A percentile compares a stretch with the other conserved stretches of the same genome.
Conservation (phyloP, 83 land plant genomes). For the Picea engelmannii region DNA sequence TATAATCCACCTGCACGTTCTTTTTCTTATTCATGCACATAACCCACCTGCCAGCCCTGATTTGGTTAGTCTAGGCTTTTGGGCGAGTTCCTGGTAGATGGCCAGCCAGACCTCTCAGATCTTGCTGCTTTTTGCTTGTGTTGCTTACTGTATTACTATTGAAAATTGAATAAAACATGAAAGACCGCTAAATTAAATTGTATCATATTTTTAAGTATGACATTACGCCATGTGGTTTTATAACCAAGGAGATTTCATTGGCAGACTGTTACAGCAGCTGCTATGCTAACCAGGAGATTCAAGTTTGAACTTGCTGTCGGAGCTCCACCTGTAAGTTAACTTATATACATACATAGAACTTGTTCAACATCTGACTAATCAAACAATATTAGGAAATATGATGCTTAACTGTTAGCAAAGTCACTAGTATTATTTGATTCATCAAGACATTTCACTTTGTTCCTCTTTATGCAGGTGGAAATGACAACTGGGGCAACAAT, state of each 20-base stretch:
- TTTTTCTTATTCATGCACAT: too few relatives aligned
- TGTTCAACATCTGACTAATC: slow-evolving; percentile 1
- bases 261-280: slow-evolving; percentile 73
- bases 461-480: slow-evolving; percentile 44
- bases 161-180: neutral
- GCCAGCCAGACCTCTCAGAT: neutral
- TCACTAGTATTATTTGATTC: neutral
- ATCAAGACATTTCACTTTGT: neutral
- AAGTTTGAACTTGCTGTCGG: slow-evolving; percentile 76
- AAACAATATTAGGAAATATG: slow-evolving; percentile 3
- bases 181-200: neutral
- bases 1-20: too few relatives aligned
- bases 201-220: neutral
- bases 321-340: slow-evolving; percentile 75
- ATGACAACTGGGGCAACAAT: slow-evolving; percentile 94
- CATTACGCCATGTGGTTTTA: neutral
- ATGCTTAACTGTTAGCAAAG: neutral
- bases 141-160: neutral
- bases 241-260: neutral
- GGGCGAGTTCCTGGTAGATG: too few relatives aligned
- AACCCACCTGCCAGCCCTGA: too few relatives aligned
- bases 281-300: slow-evolving; percentile 81
- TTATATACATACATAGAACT: neutral
- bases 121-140: neutral
- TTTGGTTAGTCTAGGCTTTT: too few relatives aligned